Evolutionary conservation across 2,329 filamentous ascomycete species (phyloP).

Genomic region (Alternaria conjuncta): DNA sequence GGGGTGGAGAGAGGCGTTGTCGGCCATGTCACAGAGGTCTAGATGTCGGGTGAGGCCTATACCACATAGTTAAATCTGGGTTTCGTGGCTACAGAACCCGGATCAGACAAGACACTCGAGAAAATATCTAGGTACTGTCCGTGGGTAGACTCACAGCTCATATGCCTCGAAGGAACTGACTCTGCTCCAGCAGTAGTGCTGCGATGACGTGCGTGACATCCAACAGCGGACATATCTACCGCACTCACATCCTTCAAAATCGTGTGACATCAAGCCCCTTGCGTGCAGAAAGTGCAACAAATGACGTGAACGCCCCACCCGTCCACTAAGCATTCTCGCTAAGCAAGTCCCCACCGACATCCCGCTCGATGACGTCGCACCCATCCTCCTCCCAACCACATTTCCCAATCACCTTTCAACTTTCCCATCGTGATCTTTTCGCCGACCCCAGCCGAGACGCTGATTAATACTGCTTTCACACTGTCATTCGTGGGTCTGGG

Average conservation of each 20-base stretch:
- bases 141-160: too few relatives aligned
- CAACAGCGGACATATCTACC: background rate
- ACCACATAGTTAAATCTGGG: background rate
- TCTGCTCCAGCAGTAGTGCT: background rate
- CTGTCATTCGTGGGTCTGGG: background rate
- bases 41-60: too few relatives aligned
- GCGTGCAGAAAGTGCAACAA: background rate
- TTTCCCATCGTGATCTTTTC: background rate
- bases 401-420: slow-evolving; percentile 3
- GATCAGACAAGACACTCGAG: too few relatives aligned
- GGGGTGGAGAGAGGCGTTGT: too few relatives aligned
- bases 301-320: slow-evolving; percentile 11
- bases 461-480: background rate
- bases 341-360: background rate
- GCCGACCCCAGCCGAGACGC: background rate
- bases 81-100: too few relatives aligned
- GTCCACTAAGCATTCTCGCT: slow-evolving; percentile 7
- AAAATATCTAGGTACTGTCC: too few relatives aligned
- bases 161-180: background rate
- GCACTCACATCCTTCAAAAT: background rate
- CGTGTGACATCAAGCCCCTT: background rate
- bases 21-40: too few relatives aligned
- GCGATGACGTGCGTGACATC: background rate
- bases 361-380: slow-evolving; percentile 2
- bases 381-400: background rate